phyloP scores from a whole-genome alignment of 768 basidiomycete genomes.

The Thelephora ganbajun region DNA sequence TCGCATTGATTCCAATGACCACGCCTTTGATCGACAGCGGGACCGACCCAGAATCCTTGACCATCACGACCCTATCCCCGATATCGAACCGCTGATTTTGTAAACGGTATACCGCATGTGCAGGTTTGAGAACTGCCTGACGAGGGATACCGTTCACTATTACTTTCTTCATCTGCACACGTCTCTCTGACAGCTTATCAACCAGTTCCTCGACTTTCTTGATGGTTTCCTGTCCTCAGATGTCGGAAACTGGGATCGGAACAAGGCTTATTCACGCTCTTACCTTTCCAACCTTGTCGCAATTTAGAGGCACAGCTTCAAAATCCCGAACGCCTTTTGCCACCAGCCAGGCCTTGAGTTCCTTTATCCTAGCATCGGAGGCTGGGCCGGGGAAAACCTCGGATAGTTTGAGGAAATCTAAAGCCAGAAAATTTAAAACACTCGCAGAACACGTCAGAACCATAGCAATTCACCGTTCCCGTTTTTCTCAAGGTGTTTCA shows the following conservation, averaged over 20 bases:
- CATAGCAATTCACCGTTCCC: conserved; percentile 46
- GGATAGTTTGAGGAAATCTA: conserved; percentile 61
- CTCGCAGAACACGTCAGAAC: not conserved
- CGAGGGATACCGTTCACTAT: conserved; percentile 91
- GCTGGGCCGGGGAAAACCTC: conserved; percentile 39
- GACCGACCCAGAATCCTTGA: conserved; percentile 87
- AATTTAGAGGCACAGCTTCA: conserved; percentile 84
- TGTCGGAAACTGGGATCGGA: conserved; percentile 1
- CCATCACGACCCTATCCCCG: conserved; percentile 93
- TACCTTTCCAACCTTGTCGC: conserved; percentile 86
- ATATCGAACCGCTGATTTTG: conserved; percentile 80
- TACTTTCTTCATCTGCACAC: conserved; percentile 72
- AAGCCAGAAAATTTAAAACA: not conserved
- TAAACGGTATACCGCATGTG: conserved; percentile 78
- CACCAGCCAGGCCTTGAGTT: conserved; percentile 79
- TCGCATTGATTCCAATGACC: conserved; percentile 77
- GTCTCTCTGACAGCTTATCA: conserved; percentile 48
- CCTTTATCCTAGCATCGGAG: conserved; percentile 57
- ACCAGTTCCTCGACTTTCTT: conserved; percentile 65
- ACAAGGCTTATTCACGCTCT: not conserved
- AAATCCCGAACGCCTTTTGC: conserved; percentile 78
- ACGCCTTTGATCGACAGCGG: conserved; percentile 88
- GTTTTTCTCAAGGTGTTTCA: conserved; percentile 50
- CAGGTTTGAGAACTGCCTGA: conserved; percentile 85
- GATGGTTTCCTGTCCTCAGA: conserved; percentile 50